Evolutionary conservation across 352 stramenopile genomes (phyloP).

Genomic region (Albugo laibachii): DNA sequence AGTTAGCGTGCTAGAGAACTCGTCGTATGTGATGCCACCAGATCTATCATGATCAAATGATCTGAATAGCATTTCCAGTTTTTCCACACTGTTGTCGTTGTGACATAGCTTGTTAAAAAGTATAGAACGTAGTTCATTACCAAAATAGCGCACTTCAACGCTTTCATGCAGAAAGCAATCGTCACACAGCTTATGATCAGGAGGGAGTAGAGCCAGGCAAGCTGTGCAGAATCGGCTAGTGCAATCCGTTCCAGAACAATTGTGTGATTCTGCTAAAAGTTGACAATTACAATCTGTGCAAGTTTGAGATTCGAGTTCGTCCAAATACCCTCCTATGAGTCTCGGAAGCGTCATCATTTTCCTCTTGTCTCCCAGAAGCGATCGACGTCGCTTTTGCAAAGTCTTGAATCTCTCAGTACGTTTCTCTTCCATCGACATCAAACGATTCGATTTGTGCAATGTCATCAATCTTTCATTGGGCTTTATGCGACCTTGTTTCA

Average conservation of each 20-base stretch:
- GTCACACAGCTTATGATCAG: constrained; percentile 36
- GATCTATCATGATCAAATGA: constrained; percentile 42
- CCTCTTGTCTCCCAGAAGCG: constrained; percentile 28
- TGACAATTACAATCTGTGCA: not conserved
- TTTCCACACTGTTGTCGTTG: constrained; percentile 1
- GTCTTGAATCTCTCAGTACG: constrained; percentile 15
- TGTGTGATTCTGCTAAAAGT: constrained; percentile 8
- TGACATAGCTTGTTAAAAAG: constrained; percentile 21
- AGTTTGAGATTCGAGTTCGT: not conserved
- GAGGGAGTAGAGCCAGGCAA: too few relatives aligned
- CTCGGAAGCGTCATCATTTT: constrained; percentile 28
- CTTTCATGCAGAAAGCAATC: constrained; percentile 56
- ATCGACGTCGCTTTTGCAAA: constrained; percentile 35
- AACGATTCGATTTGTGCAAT: constrained; percentile 27
- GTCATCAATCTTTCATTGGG: not conserved
- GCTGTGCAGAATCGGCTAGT: constrained; percentile 14
- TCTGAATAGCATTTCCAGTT: constrained; percentile 25
- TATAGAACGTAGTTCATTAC: constrained; percentile 31
- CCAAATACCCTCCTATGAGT: constrained; percentile 34
- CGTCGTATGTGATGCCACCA: constrained; percentile 23
- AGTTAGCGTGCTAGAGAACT: constrained; percentile 33
- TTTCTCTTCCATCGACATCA: constrained; percentile 44
- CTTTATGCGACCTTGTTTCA: not conserved
- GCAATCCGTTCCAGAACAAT: constrained; percentile 34
- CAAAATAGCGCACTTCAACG: constrained; percentile 19